Evolutionary conservation across 345 rosid genomes (phyloP).

Genomic region (Laguncularia racemosa): DNA sequence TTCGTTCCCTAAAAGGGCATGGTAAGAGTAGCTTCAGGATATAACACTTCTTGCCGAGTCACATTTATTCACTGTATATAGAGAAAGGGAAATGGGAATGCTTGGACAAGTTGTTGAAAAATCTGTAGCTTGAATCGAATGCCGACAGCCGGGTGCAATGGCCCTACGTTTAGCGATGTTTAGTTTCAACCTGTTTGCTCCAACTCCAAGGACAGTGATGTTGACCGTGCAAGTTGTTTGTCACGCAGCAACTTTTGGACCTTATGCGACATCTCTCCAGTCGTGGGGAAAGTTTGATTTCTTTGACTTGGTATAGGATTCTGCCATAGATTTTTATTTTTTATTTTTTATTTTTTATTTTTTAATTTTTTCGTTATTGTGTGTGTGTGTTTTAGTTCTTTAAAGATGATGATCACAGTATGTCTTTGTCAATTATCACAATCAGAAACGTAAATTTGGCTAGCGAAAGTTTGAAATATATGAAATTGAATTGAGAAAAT

Average conservation of each 20-base stretch:
- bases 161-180: neutral
- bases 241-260: neutral
- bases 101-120: slow-evolving; percentile 1
- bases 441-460: too few relatives aligned
- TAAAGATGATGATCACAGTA: too few relatives aligned
- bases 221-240: neutral
- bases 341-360: too few relatives aligned
- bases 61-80: neutral
- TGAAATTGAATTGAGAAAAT: too few relatives aligned
- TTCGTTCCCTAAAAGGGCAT: too few relatives aligned
- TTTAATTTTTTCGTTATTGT: too few relatives aligned
- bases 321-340: neutral
- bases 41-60: too few relatives aligned
- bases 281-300: neutral
- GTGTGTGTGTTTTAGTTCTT: too few relatives aligned
- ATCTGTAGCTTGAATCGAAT: neutral
- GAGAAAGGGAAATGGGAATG: slow-evolving; percentile 2
- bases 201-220: neutral
- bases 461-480: too few relatives aligned
- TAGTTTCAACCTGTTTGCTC: neutral
- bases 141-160: neutral
- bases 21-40: too few relatives aligned
- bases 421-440: too few relatives aligned
- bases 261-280: slow-evolving; percentile 4
- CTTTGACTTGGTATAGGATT: slow-evolving; percentile 8